Evolutionary conservation across 2,329 filamentous ascomycete species (phyloP).

Genomic region (Akanthomyces muscarius): DNA sequence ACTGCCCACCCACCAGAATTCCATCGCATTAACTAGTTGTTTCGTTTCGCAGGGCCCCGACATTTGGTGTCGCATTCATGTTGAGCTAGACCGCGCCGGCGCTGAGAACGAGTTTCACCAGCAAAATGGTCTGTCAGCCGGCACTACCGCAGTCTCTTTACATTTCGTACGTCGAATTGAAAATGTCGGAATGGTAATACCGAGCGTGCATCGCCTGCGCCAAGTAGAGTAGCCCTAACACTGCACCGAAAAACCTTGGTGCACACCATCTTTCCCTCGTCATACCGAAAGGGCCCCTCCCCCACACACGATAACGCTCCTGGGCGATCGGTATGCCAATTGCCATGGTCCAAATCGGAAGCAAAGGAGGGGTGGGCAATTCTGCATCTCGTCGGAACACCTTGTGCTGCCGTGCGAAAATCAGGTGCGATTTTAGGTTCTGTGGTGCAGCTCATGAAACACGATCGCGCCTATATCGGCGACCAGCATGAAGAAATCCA

Average conservation of each 20-base stretch:
- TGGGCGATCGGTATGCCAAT: not conserved
- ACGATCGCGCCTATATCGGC: not conserved
- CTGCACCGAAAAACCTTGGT: not conserved
- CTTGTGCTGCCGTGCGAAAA: too few relatives aligned
- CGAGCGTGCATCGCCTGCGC: not conserved
- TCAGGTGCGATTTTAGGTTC: not conserved
- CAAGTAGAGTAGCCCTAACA: too few relatives aligned
- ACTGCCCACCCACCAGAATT: not conserved
- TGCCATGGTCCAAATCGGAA: not conserved
- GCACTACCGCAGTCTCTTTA: not conserved
- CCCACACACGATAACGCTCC: not conserved
- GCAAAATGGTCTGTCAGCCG: not conserved
- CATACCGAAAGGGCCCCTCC: not conserved
- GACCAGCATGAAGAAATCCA: not conserved
- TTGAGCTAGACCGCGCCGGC: too few relatives aligned
- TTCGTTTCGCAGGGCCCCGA: conserved; percentile 1
- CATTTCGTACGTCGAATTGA: not conserved
- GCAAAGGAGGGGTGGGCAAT: not conserved
- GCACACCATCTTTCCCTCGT: not conserved
- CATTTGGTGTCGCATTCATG: not conserved
- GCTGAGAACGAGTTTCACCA: not conserved
- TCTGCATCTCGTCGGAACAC: too few relatives aligned
- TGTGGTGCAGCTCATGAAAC: not conserved
- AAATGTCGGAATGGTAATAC: not conserved
- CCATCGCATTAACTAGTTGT: not conserved